Conservation (phyloP, 2,329 filamentous ascomycete species). For the Venturia aucupariae region DNA sequence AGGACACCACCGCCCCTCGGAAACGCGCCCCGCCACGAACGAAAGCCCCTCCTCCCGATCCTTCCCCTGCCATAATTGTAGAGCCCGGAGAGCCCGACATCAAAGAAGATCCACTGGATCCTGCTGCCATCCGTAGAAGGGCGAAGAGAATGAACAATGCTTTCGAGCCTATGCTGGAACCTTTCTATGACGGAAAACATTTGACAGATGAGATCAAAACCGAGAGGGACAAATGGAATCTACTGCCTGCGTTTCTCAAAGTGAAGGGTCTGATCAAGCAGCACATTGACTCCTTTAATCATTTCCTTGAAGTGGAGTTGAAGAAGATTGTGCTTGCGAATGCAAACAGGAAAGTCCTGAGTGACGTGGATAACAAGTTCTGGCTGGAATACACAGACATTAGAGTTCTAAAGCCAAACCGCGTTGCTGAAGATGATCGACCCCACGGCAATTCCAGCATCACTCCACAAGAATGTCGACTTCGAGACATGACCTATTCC, state of each 20-base stretch:
- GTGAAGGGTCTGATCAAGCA: constrained; percentile 96
- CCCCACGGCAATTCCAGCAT: constrained; percentile 42
- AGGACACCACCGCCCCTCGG: constrained; percentile 11
- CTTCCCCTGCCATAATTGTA: constrained; percentile 14
- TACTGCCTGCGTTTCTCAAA: constrained; percentile 94
- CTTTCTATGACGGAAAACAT: constrained; percentile 60
- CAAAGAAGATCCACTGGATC: constrained; percentile 12
- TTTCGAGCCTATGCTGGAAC: constrained; percentile 57
- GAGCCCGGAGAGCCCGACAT: constrained; percentile 10
- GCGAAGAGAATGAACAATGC: constrained; percentile 31
- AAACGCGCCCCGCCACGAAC: constrained; percentile 10
- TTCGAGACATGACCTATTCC: constrained; percentile 96
- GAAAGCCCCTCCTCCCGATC: constrained; percentile 5
- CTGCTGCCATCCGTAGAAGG: constrained; percentile 12
- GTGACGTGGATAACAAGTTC: constrained; percentile 87
- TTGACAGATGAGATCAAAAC: constrained; percentile 62
- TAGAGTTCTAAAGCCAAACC: constrained; percentile 71
- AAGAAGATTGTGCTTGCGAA: constrained; percentile 85
- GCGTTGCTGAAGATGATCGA: constrained; percentile 61
- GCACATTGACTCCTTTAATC: constrained; percentile 98
- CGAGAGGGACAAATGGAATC: constrained; percentile 86
- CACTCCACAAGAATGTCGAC: constrained; percentile 90
- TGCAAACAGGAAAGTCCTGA: constrained; percentile 76
- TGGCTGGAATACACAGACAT: constrained; percentile 90
- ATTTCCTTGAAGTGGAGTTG: constrained; percentile 92